A percentile compares a stretch with the other conserved stretches of the same genome.
phyloP scores from a whole-genome alignment of 768 basidiomycete genomes.

The Hortiboletus flavorubellus region DNA sequence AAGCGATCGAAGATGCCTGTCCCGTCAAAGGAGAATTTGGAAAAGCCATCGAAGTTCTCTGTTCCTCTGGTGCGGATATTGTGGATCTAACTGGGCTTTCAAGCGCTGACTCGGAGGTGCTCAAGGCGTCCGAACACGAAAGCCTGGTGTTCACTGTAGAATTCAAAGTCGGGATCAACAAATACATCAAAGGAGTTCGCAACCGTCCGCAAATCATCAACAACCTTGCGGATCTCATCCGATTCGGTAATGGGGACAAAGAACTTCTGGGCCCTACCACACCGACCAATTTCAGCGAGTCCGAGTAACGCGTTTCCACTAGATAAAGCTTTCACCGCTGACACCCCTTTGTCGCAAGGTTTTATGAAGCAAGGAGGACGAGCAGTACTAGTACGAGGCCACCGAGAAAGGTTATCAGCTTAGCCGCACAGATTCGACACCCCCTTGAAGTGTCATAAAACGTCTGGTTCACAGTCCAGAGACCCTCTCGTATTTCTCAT shows the following conservation, averaged over 20 bases:
- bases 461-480: too few species aligned
- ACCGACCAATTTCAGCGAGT: slow-evolving; percentile 35
- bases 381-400: slow-evolving; percentile 38
- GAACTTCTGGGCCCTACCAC: slow-evolving; percentile 40
- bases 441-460: too few species aligned
- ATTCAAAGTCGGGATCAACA: slow-evolving; percentile 58
- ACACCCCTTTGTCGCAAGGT: slow-evolving; percentile 7
- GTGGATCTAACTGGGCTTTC: slow-evolving; percentile 64
- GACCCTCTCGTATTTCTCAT: too few species aligned
- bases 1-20: slow-evolving; percentile 24
- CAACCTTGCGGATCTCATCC: slow-evolving; percentile 54
- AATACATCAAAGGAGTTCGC: slow-evolving; percentile 44
- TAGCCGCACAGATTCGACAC: slow-evolving; percentile 39
- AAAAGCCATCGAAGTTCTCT: slow-evolving; percentile 35
- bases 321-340: not conserved
- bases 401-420: slow-evolving; percentile 45
- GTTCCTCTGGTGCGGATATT: slow-evolving; percentile 43
- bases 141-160: slow-evolving; percentile 50
- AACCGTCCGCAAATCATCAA: slow-evolving; percentile 55
- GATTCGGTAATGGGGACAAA: slow-evolving; percentile 49
- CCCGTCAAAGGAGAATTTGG: slow-evolving; percentile 37
- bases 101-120: slow-evolving; percentile 40
- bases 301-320: not conserved
- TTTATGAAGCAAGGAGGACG: slow-evolving; percentile 26
- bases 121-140: slow-evolving; percentile 47